These are phyloP conservation scores for Phyllosticta ampelicida DNA, from an alignment of 2,329 filamentous ascomycete genomes.

Conservation along the genomic window DNA sequence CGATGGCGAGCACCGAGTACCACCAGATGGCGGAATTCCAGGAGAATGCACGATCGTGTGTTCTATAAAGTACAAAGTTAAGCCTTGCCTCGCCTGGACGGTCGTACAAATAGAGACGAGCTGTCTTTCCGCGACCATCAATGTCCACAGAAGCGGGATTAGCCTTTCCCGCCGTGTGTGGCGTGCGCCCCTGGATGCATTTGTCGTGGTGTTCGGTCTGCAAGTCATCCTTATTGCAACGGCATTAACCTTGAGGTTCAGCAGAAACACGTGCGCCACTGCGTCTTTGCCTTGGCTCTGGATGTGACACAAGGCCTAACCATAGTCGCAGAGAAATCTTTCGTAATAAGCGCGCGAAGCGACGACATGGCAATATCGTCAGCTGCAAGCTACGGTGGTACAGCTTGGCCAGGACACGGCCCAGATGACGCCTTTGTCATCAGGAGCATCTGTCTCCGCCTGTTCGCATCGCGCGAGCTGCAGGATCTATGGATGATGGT, in stretches of 20 bases:
- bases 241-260: neutral
- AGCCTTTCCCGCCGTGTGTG: neutral
- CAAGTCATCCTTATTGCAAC: neutral
- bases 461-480: neutral
- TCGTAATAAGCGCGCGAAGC: conserved; percentile 8
- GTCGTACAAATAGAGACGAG: neutral
- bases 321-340: neutral
- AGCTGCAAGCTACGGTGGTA: conserved; percentile 10
- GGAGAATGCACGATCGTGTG: neutral
- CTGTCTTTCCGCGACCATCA: neutral
- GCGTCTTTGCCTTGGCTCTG: neutral
- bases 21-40: too few species aligned
- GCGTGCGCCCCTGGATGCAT: neutral
- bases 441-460: neutral
- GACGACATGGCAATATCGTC: neutral
- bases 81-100: neutral
- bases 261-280: neutral
- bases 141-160: neutral
- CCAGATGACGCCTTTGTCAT: neutral
- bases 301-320: neutral
- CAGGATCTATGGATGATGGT: neutral
- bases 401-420: neutral
- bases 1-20: too few species aligned
- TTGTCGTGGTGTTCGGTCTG: neutral
- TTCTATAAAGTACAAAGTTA: neutral